These are phyloP conservation scores for Antitrichia curtipendula DNA, from an alignment of 225 moss, liverwort and hornwort species.

Conservation along the genomic window DNA sequence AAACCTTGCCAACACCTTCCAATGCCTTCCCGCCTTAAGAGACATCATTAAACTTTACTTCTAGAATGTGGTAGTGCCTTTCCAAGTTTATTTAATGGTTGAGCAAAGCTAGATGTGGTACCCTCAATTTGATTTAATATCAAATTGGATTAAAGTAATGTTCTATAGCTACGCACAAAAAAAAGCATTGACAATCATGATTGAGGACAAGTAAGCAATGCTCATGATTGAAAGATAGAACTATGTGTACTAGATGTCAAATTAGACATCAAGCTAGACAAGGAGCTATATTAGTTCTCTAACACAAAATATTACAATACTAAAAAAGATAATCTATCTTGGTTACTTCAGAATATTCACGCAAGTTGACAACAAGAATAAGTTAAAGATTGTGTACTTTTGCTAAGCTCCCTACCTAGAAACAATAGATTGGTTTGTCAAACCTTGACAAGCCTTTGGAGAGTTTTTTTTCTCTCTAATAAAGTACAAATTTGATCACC, in stretches of 20 bases:
- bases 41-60: too few relatives aligned
- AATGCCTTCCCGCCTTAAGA: too few relatives aligned
- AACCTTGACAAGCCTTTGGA: too few relatives aligned
- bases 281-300: background rate
- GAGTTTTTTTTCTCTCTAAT: too few relatives aligned
- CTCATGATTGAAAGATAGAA: background rate
- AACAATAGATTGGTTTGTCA: background rate
- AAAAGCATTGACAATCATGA: background rate
- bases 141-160: too few relatives aligned
- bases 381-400: background rate
- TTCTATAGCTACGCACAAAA: background rate
- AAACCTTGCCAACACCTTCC: too few relatives aligned
- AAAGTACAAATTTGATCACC: too few relatives aligned
- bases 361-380: background rate
- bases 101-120: too few relatives aligned
- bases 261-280: background rate
- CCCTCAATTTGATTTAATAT: too few relatives aligned
- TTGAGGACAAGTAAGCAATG: accelerated
- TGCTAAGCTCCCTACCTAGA: accelerated
- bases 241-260: background rate
- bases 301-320: background rate
- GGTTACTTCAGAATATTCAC: background rate
- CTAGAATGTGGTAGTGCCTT: too few relatives aligned
- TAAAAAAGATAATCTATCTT: background rate
- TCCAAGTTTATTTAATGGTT: too few relatives aligned